phyloP scores from a whole-genome alignment of 345 rosid genomes.

The Adansonia digitata region DNA sequence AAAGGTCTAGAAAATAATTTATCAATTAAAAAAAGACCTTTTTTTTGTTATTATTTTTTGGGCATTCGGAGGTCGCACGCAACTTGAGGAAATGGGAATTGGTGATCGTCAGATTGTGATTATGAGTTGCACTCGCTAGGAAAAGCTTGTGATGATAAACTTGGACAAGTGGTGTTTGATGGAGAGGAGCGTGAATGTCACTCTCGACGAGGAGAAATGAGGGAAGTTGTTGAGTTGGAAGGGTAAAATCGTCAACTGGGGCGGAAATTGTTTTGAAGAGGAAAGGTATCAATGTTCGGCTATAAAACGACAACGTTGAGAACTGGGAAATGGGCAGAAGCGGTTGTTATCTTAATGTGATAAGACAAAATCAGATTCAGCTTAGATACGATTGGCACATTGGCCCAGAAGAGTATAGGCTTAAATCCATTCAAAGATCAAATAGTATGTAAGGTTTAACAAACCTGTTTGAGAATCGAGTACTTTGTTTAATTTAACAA shows the following conservation, averaged over 20 bases:
- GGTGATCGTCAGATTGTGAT: not conserved
- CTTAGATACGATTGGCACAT: no score
- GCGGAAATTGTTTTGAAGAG: not conserved
- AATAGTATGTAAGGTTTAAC: no score
- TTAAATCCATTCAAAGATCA: no score
- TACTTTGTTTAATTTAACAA: no score
- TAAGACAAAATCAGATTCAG: no score
- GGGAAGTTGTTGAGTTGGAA: not conserved
- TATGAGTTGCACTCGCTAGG: not conserved
- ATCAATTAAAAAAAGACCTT: no score
- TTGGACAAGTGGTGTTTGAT: not conserved
- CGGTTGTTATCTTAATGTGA: no score
- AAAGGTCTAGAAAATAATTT: not conserved
- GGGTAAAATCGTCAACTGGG: not conserved
- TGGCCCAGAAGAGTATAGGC: no score
- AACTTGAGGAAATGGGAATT: not conserved
- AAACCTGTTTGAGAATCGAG: no score
- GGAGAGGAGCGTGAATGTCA: not conserved
- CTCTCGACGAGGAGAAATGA: not conserved
- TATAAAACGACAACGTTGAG: not conserved
- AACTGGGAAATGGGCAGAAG: no score
- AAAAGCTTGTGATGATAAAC: not conserved
- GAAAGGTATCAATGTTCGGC: no score
- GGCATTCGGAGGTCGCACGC: not conserved
- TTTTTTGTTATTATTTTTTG: not conserved